These are phyloP conservation scores for Hygrocybe punicea DNA, from an alignment of 768 basidiomycete species.

Conservation along the genomic window DNA sequence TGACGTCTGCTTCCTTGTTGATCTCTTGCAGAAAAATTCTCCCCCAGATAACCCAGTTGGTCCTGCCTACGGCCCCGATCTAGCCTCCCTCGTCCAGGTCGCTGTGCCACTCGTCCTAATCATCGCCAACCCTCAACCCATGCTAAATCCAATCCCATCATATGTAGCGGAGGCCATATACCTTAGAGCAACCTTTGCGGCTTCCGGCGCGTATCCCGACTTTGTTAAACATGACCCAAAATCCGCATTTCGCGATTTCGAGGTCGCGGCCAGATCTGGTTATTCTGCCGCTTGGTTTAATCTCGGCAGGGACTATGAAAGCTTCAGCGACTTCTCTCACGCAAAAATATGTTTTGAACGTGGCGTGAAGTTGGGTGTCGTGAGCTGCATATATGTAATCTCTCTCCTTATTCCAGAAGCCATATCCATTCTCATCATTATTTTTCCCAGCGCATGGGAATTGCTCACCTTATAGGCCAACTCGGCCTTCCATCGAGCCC, in stretches of 20 bases:
- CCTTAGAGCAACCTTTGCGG: conserved; percentile 68
- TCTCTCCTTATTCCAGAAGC: too few species aligned
- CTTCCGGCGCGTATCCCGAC: conserved; percentile 69
- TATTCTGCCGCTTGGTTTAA: conserved; percentile 83
- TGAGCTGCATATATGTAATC: conserved; percentile 80
- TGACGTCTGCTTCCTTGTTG: conserved; percentile 78
- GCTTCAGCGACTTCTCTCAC: conserved; percentile 66
- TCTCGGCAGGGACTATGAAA: conserved; percentile 88
- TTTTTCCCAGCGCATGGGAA: conserved; percentile 74
- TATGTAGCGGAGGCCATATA: conserved; percentile 71
- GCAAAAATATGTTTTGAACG: conserved; percentile 87
- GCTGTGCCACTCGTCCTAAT: conserved; percentile 66
- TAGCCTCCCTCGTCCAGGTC: conserved; percentile 53
- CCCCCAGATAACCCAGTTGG: conserved; percentile 48
- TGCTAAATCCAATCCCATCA: conserved; percentile 28
- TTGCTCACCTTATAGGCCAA: conserved; percentile 89
- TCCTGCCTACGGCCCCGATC: conserved; percentile 55
- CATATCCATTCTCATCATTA: conserved; percentile 5
- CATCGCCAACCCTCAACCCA: conserved; percentile 38
- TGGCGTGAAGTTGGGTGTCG: conserved; percentile 70
- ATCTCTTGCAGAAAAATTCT: conserved; percentile 48
- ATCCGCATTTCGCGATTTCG: conserved; percentile 85
- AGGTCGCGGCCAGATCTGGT: conserved; percentile 74
- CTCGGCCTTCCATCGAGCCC: conserved; percentile 58
- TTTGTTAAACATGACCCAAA: conserved; percentile 65